Conservation (phyloP, 1,284 basidiomycete genomes). For the Mycena citricolor region DNA sequence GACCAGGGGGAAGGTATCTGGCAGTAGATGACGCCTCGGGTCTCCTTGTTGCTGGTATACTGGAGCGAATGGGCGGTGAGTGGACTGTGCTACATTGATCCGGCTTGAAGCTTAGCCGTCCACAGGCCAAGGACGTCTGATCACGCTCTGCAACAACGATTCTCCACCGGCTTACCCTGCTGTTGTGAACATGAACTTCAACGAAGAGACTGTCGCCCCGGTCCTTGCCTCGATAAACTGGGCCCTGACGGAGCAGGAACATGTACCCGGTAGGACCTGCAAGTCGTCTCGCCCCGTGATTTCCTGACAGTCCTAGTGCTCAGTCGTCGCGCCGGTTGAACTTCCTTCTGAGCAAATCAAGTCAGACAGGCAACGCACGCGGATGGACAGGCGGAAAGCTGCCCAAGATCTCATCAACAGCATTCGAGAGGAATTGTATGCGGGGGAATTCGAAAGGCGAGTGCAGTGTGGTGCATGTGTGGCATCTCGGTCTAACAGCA, state of each 20-base stretch:
- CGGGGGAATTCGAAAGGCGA: slow-evolving; percentile 85
- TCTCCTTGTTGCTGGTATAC: slow-evolving; percentile 79
- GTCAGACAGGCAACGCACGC: slow-evolving; percentile 68
- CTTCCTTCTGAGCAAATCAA: slow-evolving; percentile 51
- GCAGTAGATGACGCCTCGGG: slow-evolving; percentile 93
- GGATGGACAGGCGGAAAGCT: slow-evolving; percentile 71
- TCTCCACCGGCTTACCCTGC: slow-evolving; percentile 92
- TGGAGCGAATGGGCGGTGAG: slow-evolving; percentile 86
- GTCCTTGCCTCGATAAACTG: slow-evolving; percentile 82
- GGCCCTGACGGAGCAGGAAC: slow-evolving; percentile 84
- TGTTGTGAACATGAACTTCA: slow-evolving; percentile 85
- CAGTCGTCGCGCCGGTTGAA: slow-evolving; percentile 60
- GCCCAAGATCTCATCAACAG: slow-evolving; percentile 57
- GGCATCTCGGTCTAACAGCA: slow-evolving; percentile 5
- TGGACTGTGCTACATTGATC: slow-evolving; percentile 8
- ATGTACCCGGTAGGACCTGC: slow-evolving; percentile 56
- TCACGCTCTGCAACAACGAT: slow-evolving; percentile 89
- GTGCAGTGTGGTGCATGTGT: slow-evolving; percentile 24
- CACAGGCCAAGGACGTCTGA: slow-evolving; percentile 74
- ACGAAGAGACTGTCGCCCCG: slow-evolving; percentile 52
- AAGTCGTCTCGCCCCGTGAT: slow-evolving; percentile 2
- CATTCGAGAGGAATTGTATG: slow-evolving; percentile 80
- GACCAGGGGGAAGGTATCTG: slow-evolving; percentile 85
- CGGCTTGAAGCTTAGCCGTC: slow-evolving; percentile 6
- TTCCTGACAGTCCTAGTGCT: slow-evolving; percentile 15